A percentile compares a stretch with the other conserved stretches of the same genome.
These are phyloP conservation scores for Candida pseudoviswanathii DNA, from an alignment of 1,139 yeast species.

Conservation along the genomic window DNA sequence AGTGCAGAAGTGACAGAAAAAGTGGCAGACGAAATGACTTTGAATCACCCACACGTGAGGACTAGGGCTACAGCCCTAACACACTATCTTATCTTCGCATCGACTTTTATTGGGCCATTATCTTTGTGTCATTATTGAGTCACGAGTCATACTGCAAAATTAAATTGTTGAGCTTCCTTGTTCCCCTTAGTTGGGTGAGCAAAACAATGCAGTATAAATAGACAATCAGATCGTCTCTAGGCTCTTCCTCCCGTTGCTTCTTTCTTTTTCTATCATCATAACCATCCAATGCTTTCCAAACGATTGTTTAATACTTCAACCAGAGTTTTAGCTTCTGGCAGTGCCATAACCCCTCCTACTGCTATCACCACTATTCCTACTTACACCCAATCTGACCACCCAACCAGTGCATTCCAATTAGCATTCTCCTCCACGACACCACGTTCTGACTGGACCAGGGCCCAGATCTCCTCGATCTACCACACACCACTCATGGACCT, in stretches of 20 bases:
- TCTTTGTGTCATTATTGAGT: constrained; percentile 4
- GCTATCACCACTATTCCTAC: not conserved
- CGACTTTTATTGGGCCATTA: not conserved
- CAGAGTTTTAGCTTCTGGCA: not conserved
- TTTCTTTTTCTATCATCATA: not conserved
- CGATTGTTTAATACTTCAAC: not conserved
- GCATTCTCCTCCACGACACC: constrained; percentile 30
- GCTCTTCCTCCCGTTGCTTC: not conserved
- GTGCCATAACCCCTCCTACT: not conserved
- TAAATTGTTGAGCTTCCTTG: constrained; percentile 2
- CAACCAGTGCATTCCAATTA: constrained; percentile 10
- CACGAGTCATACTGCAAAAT: constrained; percentile 6
- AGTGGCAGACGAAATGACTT: not conserved
- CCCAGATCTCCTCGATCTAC: constrained; percentile 60
- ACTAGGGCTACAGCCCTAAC: constrained; percentile 1
- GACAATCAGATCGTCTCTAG: too few relatives aligned
- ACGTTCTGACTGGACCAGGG: constrained; percentile 58
- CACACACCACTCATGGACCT: constrained; percentile 68
- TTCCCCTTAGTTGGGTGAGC: too few relatives aligned
- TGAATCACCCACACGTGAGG: not conserved
- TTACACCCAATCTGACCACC: not conserved
- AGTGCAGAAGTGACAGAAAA: not conserved
- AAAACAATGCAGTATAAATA: too few relatives aligned
- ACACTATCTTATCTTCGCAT: not conserved
- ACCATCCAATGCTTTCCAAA: not conserved